Evolutionary conservation across 331 rosid genomes (phyloP).

Genomic region (Cydonia oblonga): DNA sequence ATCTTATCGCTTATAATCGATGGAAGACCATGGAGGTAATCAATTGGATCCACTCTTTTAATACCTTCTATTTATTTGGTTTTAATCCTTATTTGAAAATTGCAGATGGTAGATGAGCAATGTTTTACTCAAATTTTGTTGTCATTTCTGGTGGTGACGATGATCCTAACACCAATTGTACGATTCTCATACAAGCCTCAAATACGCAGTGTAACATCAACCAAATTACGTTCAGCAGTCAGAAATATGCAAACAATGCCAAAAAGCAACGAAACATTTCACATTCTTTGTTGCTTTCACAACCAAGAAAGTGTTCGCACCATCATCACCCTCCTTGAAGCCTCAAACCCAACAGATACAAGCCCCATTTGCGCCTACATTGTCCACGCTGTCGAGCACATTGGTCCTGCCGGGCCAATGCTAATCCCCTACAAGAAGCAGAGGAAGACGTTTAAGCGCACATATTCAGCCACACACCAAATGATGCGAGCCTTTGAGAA

Average conservation of each 20-base stretch:
- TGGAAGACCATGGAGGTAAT: constrained; percentile 3
- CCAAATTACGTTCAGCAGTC: not conserved
- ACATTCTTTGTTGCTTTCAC: constrained; percentile 28
- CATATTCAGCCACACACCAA: constrained; percentile 12
- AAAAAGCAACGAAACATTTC: constrained; percentile 10
- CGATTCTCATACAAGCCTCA: constrained; percentile 16
- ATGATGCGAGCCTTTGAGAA: constrained; percentile 42
- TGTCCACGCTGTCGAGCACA: constrained; percentile 30
- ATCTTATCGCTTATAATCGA: constrained; percentile 18
- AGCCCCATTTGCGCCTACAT: constrained; percentile 27
- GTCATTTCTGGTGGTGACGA: not conserved
- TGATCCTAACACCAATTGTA: constrained; percentile 11
- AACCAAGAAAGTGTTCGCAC: constrained; percentile 27
- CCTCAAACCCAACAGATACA: constrained; percentile 17
- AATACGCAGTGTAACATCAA: not conserved
- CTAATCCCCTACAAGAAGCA: constrained; percentile 19
- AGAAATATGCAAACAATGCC: not conserved
- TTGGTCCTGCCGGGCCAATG: constrained; percentile 27
- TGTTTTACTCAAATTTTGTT: constrained; percentile 6
- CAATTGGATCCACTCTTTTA: too few species aligned
- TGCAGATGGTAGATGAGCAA: constrained; percentile 15
- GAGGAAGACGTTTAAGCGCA: not conserved
- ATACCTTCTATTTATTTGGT: too few species aligned
- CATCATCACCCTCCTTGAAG: constrained; percentile 26
- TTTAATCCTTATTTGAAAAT: too few species aligned